Conservation (phyloP, 352 stramenopile species). For the Globisporangium paroecandrum region DNA sequence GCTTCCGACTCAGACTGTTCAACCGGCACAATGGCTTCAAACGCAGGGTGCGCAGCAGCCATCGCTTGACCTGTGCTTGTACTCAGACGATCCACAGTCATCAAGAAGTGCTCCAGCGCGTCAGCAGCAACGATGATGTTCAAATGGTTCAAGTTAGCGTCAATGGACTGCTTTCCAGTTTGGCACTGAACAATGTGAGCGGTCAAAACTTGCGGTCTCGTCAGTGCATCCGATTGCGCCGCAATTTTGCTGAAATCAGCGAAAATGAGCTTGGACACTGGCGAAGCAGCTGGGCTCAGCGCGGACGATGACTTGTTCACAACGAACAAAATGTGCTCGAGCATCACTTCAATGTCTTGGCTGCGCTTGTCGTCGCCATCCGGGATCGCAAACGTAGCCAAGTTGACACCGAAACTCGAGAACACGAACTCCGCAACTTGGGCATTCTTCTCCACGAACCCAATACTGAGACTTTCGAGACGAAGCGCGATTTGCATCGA, state of each 20-base stretch:
- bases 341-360: slow-evolving; percentile 44
- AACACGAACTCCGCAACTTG: slow-evolving; percentile 54
- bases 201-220: slow-evolving; percentile 42
- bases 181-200: slow-evolving; percentile 42
- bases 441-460: slow-evolving; percentile 35
- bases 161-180: slow-evolving; percentile 41
- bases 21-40: slow-evolving; percentile 14
- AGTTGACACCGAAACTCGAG: slow-evolving; percentile 46
- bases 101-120: slow-evolving; percentile 59
- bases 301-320: slow-evolving; percentile 42
- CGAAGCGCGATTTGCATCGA: slow-evolving; percentile 47
- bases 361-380: slow-evolving; percentile 42
- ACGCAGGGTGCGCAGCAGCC: slow-evolving; percentile 35
- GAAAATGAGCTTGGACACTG: slow-evolving; percentile 51
- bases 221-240: slow-evolving; percentile 22
- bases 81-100: slow-evolving; percentile 57
- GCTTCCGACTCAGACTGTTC: slow-evolving; percentile 18
- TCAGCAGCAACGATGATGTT: slow-evolving; percentile 38
- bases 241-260: slow-evolving; percentile 44
- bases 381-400: slow-evolving; percentile 36
- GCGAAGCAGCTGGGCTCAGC: slow-evolving; percentile 27
- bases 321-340: slow-evolving; percentile 49
- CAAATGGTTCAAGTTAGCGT: slow-evolving; percentile 42
- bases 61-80: slow-evolving; percentile 51
- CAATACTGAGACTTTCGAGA: slow-evolving; percentile 53